Conservation (phyloP, 2,329 filamentous ascomycete species). For the Talaromyces sp. region DNA sequence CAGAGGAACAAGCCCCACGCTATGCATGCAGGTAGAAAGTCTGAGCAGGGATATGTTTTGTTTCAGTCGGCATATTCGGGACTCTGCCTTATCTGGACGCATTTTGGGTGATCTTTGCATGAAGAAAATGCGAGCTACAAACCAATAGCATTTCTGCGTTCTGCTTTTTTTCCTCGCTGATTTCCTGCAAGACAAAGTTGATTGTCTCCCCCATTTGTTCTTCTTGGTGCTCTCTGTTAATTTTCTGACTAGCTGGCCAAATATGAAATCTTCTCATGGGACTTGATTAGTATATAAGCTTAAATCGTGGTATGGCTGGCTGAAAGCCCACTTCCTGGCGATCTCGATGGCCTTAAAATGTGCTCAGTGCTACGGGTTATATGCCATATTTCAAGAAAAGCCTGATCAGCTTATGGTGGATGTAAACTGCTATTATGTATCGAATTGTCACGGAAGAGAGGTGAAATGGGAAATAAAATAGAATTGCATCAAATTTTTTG, state of each 20-base stretch:
- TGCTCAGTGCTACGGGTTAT: neutral
- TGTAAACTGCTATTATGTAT: neutral
- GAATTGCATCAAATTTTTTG: neutral
- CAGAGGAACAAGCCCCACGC: neutral
- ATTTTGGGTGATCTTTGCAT: slow-evolving; percentile 1
- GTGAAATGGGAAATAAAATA: neutral
- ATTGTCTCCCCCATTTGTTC: neutral
- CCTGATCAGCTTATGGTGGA: neutral
- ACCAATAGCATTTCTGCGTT: neutral
- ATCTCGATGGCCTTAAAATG: neutral
- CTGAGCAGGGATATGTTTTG: neutral
- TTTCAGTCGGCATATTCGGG: slow-evolving; percentile 5
- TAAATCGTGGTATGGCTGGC: slow-evolving; percentile 12
- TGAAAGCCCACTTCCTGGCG: neutral
- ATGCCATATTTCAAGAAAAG: neutral
- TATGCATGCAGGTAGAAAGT: slow-evolving; percentile 1
- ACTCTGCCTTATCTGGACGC: slow-evolving; percentile 10
- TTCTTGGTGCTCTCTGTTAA: neutral
- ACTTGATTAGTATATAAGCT: slow-evolving; percentile 1
- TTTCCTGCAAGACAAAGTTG: neutral
- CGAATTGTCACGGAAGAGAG: neutral
- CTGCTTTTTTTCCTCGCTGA: neutral
- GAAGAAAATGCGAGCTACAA: neutral
- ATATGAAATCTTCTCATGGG: neutral
- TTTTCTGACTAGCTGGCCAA: neutral